Evolutionary conservation across 2,329 filamentous ascomycete genomes (phyloP), one percentile per base, ranked within the genome.

Genomic region (Neoarthrinium moseri): DNA sequence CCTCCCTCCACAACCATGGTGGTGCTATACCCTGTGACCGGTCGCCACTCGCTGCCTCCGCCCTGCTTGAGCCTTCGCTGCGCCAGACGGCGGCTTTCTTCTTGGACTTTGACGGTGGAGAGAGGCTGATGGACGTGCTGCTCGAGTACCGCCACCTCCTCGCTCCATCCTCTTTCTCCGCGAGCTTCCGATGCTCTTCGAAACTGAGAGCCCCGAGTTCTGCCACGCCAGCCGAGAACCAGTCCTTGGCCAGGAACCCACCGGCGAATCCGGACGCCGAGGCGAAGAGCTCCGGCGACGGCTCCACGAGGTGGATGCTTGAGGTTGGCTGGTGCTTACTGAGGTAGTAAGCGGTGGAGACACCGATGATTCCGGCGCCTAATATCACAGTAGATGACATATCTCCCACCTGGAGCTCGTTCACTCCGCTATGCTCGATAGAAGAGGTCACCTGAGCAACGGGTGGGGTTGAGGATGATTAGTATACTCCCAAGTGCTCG

Each of bases 261-360:
- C 77, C 89, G 0, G 87, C 86, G 53, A 80, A 83, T 1, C 88
- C 87, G 2, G 86, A 91, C 0, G 88, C 87, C 23, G 84, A 88
- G 10, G 80, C 76, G 64, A 91, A 89, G 24, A 91, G 74, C 51
- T 80, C 62, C 1, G 67, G 61, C 0, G 71, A 68, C 0, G 69
- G 58, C 43, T 78, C 75, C 27, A 78, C 66, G 6, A 78, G 63
- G 51, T 76, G 72, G 43, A 78, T 70, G 17, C 60, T 66, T 6
- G 62, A 65, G 0, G 63, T 62, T 0, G 68, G 62, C 52, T 74
- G 68, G 51, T 68, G 68, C 44, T 67, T 64, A 6, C 82, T 80
- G 24, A 91, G 77, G 61, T 87, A 89, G 65, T 85, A 89, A n/a
- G 85, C 84, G 10, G 82, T 86, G 2, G 83, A 82, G 26, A 81